Conservation (phyloP, 2,329 filamentous ascomycete species). For the Sporothrix sp. region DNA sequence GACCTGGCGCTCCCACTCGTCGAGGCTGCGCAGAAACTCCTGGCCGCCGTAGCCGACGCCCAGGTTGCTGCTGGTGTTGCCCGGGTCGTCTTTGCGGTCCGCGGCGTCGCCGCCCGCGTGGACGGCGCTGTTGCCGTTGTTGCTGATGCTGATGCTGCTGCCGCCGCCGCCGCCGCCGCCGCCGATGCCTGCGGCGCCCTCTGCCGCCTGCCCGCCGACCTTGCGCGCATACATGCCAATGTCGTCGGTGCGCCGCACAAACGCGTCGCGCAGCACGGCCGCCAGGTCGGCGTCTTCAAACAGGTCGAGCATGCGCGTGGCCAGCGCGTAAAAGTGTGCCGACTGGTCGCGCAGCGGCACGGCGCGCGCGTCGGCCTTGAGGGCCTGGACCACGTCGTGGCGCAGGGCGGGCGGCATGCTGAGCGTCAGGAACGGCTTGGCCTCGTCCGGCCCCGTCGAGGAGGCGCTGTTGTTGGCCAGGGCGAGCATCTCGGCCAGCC, state of each 20-base stretch:
- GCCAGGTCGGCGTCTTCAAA: slow-evolving; percentile 77
- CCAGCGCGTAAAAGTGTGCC: slow-evolving; percentile 79
- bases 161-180: too few relatives aligned
- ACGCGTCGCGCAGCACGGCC: slow-evolving; percentile 65
- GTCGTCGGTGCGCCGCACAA: slow-evolving; percentile 69
- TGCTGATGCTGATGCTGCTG: too few relatives aligned
- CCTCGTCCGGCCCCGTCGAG: slow-evolving; percentile 23
- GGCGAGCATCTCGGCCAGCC: slow-evolving; percentile 90
- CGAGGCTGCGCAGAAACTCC: slow-evolving; percentile 79
- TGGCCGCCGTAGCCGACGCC: slow-evolving; percentile 54
- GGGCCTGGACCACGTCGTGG: slow-evolving; percentile 71
- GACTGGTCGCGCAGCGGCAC: slow-evolving; percentile 77
- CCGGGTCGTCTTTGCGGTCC: slow-evolving; percentile 53
- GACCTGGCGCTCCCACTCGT: slow-evolving; percentile 76
- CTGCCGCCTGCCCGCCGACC: slow-evolving; percentile 56
- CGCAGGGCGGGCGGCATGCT: slow-evolving; percentile 72
- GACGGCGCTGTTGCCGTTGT: too few relatives aligned
- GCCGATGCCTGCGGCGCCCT: too few relatives aligned
- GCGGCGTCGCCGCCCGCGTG: slow-evolving; percentile 28
- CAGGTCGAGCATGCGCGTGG: slow-evolving; percentile 75
- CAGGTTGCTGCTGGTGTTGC: slow-evolving; percentile 32
- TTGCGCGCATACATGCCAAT: slow-evolving; percentile 87
- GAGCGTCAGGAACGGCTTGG: slow-evolving; percentile 57
- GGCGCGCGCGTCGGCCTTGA: slow-evolving; percentile 80
- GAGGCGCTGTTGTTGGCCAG: slow-evolving; percentile 39